phyloP scores from a whole-genome alignment of 768 basidiomycete genomes.

The Tulasnella sp. region DNA sequence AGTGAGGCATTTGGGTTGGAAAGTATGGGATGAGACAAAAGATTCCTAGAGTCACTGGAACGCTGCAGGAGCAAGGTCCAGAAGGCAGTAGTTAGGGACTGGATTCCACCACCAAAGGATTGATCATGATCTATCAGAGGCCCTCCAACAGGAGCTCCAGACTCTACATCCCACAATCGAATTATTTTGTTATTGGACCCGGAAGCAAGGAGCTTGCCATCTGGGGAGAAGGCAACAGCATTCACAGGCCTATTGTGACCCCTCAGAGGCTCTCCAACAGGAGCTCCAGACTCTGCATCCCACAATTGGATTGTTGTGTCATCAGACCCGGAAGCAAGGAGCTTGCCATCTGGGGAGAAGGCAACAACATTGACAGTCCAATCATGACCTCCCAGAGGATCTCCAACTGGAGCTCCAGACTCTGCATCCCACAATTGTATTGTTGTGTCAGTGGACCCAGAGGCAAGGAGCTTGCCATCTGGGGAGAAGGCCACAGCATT shows the following conservation, averaged over 20 bases:
- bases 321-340: too few relatives aligned
- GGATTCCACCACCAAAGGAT: too few relatives aligned
- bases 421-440: too few relatives aligned
- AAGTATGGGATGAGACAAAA: too few relatives aligned
- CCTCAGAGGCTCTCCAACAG: background rate
- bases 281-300: background rate
- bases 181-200: constrained; percentile 15
- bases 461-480: too few relatives aligned
- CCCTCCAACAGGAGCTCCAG: background rate
- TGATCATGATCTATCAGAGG: background rate
- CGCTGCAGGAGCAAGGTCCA: too few relatives aligned
- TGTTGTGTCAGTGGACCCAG: too few relatives aligned
- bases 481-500: too few relatives aligned
- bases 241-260: background rate
- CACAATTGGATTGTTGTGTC: constrained; percentile 9
- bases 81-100: too few relatives aligned
- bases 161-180: constrained; percentile 16
- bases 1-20: too few relatives aligned
- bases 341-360: too few relatives aligned
- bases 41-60: too few relatives aligned
- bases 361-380: background rate
- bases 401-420: background rate
- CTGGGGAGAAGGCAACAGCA: constrained; percentile 16
- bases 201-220: constrained; percentile 12
- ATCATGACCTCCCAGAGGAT: background rate